Evolutionary conservation across 805 yeast species (phyloP).

Genomic region (Yamadazyma phyllophila): DNA sequence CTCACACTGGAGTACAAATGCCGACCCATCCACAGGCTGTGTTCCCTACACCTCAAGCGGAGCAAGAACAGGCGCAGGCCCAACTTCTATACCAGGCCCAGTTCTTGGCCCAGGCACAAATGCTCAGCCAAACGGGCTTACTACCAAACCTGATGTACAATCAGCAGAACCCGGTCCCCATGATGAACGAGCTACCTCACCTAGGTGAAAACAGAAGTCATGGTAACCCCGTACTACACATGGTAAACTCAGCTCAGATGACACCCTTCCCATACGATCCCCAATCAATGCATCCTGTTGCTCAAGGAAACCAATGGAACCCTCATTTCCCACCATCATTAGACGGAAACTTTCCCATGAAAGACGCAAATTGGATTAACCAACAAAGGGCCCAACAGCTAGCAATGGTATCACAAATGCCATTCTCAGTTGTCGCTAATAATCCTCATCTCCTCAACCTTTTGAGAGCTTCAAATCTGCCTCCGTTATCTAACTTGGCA

Average conservation of each 20-base stretch:
- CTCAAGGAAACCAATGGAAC: no score
- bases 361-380: no score
- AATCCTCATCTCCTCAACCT: background rate
- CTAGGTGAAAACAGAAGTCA: no score
- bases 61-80: background rate
- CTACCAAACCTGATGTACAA: background rate
- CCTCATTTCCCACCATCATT: no score
- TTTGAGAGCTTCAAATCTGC: background rate
- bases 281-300: no score
- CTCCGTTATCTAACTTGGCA: background rate
- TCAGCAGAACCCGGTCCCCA: background rate
- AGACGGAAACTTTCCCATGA: no score
- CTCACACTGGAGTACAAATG: background rate
- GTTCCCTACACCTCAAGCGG: background rate
- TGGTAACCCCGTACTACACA: no score
- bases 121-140: background rate
- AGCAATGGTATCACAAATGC: background rate
- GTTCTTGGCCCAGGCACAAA: background rate
- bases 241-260: no score
- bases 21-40: background rate
- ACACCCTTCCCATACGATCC: no score
- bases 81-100: background rate
- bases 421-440: background rate
- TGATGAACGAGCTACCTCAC: background rate
- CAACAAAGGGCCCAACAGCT: background rate